Evolutionary conservation across 176 grass and related monocot species (phyloP).

Genomic region (Elymus sibiricus): DNA sequence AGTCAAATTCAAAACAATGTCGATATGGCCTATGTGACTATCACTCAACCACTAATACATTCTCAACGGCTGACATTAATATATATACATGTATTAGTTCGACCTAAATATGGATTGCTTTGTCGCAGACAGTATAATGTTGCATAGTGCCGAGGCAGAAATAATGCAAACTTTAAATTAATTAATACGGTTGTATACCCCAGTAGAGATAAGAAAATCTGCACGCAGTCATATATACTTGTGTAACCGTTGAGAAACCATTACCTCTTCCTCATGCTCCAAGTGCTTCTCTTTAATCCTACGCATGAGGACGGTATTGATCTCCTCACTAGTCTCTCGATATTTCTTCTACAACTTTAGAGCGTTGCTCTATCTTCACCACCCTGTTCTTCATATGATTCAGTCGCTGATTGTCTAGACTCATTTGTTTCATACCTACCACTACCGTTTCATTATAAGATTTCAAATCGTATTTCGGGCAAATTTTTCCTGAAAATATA

Average conservation of each 20-base stretch:
- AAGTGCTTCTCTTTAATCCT: conserved; percentile 59
- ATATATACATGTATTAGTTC: background rate
- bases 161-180: background rate
- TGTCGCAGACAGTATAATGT: background rate
- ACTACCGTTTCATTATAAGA: conserved; percentile 97
- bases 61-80: background rate
- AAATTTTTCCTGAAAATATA: conserved; percentile 54
- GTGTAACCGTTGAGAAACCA: background rate
- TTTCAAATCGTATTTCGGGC: conserved; percentile 69
- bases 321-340: conserved; percentile 49
- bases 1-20: background rate
- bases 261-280: conserved; percentile 81
- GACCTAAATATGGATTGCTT: background rate
- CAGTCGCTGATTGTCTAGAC: conserved; percentile 79
- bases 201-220: too few relatives aligned
- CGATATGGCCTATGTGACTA: background rate
- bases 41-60: background rate
- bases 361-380: conserved; percentile 47
- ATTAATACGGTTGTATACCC: background rate
- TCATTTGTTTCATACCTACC: conserved; percentile 76
- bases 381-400: conserved; percentile 59
- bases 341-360: conserved; percentile 67
- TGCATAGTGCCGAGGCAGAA: background rate
- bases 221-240: background rate
- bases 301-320: conserved; percentile 46